These are phyloP conservation scores for Thraustochytrium striatum DNA, from an alignment of 352 stramenopile genomes.

Conservation along the genomic window DNA sequence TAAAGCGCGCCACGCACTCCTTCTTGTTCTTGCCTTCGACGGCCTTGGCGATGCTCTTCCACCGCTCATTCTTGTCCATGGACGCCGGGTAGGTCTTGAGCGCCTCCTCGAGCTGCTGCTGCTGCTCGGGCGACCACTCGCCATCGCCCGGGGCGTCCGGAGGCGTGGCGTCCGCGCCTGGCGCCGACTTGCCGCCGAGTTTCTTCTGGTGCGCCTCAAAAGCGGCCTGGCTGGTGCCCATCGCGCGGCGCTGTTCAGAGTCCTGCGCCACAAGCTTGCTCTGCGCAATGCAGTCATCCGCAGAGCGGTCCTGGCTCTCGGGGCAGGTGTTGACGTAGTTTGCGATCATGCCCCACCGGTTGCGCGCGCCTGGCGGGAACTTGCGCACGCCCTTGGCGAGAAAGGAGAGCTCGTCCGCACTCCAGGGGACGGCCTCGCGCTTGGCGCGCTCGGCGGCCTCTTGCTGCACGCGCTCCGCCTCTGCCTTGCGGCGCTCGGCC, in stretches of 20 bases:
- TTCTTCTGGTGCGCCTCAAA: conserved; percentile 15
- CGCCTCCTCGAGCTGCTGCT: conserved; percentile 68
- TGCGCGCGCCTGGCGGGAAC: conserved; percentile 68
- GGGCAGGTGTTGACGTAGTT: conserved; percentile 64
- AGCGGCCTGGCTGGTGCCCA: conserved; percentile 23
- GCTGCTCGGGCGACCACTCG: conserved; percentile 70
- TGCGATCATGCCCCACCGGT: conserved; percentile 74
- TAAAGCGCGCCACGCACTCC: conserved; percentile 78
- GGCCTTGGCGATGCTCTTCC: conserved; percentile 69
- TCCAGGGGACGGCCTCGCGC: conserved; percentile 60
- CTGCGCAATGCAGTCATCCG: conserved; percentile 34
- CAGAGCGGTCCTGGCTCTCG: not conserved
- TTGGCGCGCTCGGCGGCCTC: conserved; percentile 43
- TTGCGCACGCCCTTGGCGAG: conserved; percentile 75
- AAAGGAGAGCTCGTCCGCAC: conserved; percentile 67
- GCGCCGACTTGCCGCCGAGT: not conserved
- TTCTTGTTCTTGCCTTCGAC: conserved; percentile 80
- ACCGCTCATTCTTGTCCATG: conserved; percentile 89
- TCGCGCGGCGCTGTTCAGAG: not conserved
- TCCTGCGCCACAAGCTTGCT: not conserved
- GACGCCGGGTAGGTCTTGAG: conserved; percentile 66
- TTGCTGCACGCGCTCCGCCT: conserved; percentile 36
- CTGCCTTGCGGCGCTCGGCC: too few species aligned
- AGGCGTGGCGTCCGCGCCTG: not conserved
- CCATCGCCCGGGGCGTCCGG: not conserved